Evolutionary conservation across 768 basidiomycete genomes (phyloP), one percentile per base, ranked within the genome.

Genomic region (Mycena amicta): DNA sequence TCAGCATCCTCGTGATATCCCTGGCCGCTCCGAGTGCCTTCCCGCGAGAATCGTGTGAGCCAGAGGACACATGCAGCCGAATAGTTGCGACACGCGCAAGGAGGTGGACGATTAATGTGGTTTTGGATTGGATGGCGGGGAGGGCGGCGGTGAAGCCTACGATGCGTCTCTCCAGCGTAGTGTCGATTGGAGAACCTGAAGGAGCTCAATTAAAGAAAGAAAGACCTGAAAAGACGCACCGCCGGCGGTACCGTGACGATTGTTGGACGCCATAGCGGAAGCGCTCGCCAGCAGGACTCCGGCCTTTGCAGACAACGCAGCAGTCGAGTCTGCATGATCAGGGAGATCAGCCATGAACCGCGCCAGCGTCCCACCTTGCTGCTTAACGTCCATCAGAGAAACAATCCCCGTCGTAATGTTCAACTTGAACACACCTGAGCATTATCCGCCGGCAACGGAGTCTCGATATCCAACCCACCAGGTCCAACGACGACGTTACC

Each of bases 401-500:
- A 28, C 3, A 1, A 33, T n/a, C 37, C 47, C 23, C n/a, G 53
- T 58, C 45, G 52, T n/a, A n/a, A n/a, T n/a, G n/a, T n/a, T n/a
- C n/a, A n/a, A n/a, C n/a, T n/a, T n/a, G 40, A 5, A 51, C 57
- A 26, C 55, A 61, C 23, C 23, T 59, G 47, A 5, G 28, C 28
- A 20, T 25, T 15, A 2, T 58, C 60, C 13, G 56, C 23, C 16
- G 63, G 63, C 63, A 59, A 61, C 0, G 60, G 59, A 3, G 63
- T 64, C n/a, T 58, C 53, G 30, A 64, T 61, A 18, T 45, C 28
- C 56, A 50, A 30, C 23, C 52, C 56, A 3, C 67, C 60, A 18
- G 72, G 20, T 11, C 61, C 73, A 40, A 76, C 71, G 6, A 70
- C 67, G 33, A 79, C 68, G 11, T 71, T 72, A 2, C 73, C 68